Conservation (phyloP, 2,329 filamentous ascomycete genomes). For the Pestalotiopsis sp. region DNA sequence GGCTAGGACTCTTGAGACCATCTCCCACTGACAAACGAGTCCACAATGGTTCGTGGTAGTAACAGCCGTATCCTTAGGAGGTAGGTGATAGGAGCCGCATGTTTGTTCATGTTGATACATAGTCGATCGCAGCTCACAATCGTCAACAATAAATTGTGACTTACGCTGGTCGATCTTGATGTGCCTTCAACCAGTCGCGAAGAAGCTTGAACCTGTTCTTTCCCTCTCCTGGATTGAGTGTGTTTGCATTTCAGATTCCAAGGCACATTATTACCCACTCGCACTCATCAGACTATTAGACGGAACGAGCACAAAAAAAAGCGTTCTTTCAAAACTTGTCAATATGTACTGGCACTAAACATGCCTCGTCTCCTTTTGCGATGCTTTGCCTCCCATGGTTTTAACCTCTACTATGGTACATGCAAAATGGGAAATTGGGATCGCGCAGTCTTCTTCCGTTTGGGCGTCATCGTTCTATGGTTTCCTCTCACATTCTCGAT, state of each 20-base stretch:
- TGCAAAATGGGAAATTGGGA: slow-evolving; percentile 20
- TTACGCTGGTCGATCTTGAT: too few species aligned
- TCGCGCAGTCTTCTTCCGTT: slow-evolving; percentile 26
- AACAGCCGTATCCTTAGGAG: too few species aligned
- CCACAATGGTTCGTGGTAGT: too few species aligned
- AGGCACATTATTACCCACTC: neutral
- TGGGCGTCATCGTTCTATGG: slow-evolving; percentile 18
- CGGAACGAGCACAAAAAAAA: neutral
- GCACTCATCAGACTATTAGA: neutral
- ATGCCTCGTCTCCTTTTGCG: slow-evolving; percentile 15
- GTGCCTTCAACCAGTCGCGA: too few species aligned
- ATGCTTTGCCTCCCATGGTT: slow-evolving; percentile 16
- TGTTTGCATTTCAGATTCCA: neutral
- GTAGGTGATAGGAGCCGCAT: too few species aligned
- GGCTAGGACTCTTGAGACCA: too few species aligned
- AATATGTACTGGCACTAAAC: slow-evolving; percentile 17
- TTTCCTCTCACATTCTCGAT: slow-evolving; percentile 15
- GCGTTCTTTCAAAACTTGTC: slow-evolving; percentile 11
- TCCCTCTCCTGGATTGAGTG: neutral
- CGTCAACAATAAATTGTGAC: too few species aligned
- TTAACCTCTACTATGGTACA: slow-evolving; percentile 31
- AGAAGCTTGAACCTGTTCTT: too few species aligned
- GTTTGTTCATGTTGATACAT: too few species aligned
- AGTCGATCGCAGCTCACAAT: too few species aligned
- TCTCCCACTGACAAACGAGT: too few species aligned